Percentiles rank a stretch among this genome's conserved stretches.
These are phyloP conservation scores for Deuterostichococcus epilithicus DNA, from an alignment of 139 green algal species.

Conservation along the genomic window DNA sequence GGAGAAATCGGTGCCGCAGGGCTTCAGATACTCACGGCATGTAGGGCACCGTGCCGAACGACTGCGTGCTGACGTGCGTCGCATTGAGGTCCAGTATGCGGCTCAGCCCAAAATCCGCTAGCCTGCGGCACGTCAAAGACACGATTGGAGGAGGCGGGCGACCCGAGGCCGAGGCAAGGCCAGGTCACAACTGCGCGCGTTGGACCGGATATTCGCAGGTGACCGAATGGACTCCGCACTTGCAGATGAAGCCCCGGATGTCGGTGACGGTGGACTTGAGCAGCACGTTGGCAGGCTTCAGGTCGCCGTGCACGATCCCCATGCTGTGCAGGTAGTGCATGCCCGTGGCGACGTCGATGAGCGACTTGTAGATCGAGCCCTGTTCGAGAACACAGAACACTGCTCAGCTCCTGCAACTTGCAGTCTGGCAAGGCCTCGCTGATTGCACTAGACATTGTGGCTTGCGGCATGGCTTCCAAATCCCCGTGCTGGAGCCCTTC, in stretches of 20 bases:
- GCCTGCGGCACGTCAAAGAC: neutral
- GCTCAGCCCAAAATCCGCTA: constrained; percentile 40
- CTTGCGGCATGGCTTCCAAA: too few species aligned
- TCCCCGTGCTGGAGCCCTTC: neutral
- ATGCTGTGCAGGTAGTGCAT: constrained; percentile 40
- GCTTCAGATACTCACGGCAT: constrained; percentile 6
- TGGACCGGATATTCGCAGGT: too few species aligned
- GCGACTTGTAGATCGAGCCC: constrained; percentile 4
- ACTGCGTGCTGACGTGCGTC: constrained; percentile 31
- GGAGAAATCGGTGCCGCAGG: too few species aligned
- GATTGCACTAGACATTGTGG: neutral
- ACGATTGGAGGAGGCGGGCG: too few species aligned
- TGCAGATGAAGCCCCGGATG: constrained; percentile 30
- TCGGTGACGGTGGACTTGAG: constrained; percentile 39
- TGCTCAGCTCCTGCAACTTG: neutral
- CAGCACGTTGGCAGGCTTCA: constrained; percentile 54
- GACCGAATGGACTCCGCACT: neutral
- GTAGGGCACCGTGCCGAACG: constrained; percentile 28
- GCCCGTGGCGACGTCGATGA: constrained; percentile 29
- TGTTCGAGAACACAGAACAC: neutral
- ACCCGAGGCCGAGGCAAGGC: too few species aligned
- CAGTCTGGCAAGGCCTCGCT: neutral
- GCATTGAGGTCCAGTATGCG: constrained; percentile 18
- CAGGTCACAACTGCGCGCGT: too few species aligned
- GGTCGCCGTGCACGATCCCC: constrained; percentile 41